Evolutionary conservation across 352 stramenopile genomes (phyloP).

Genomic region (Globisporangium camurandrum): DNA sequence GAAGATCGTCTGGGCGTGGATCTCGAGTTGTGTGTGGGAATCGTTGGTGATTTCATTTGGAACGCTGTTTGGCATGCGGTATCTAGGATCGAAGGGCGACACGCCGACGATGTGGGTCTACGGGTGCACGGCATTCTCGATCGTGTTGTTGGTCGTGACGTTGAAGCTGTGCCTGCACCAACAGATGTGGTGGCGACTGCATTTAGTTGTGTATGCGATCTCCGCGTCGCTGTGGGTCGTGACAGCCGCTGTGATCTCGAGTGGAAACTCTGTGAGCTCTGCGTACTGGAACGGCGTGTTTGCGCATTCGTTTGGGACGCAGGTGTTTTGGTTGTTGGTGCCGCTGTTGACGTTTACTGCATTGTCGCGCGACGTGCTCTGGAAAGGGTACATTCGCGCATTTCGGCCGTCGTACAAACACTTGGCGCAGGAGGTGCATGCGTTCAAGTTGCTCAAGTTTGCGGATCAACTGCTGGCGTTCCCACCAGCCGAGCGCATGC

Average conservation of each 20-base stretch:
- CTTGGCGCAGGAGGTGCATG: slow-evolving; percentile 77
- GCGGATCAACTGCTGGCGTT: slow-evolving; percentile 72
- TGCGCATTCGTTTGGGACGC: slow-evolving; percentile 50
- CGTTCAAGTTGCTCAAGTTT: slow-evolving; percentile 47
- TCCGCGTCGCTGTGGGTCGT: slow-evolving; percentile 72
- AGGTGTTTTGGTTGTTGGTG: slow-evolving; percentile 72
- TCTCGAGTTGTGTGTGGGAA: slow-evolving; percentile 77
- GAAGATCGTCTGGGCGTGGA: slow-evolving; percentile 77
- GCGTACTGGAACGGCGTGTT: slow-evolving; percentile 84
- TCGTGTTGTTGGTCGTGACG: slow-evolving; percentile 92
- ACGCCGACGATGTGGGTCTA: slow-evolving; percentile 92
- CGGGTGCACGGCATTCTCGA: slow-evolving; percentile 90
- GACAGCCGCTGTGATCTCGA: slow-evolving; percentile 65
- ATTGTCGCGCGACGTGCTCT: slow-evolving; percentile 70
- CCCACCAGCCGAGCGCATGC: slow-evolving; percentile 67
- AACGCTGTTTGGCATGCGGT: slow-evolving; percentile 73
- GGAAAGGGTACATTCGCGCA: slow-evolving; percentile 79
- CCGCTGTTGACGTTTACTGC: slow-evolving; percentile 63
- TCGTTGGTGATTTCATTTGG: slow-evolving; percentile 81
- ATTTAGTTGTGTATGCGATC: slow-evolving; percentile 58
- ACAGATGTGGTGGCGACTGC: slow-evolving; percentile 77
- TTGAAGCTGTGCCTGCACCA: slow-evolving; percentile 90
- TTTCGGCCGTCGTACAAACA: slow-evolving; percentile 82
- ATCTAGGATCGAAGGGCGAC: slow-evolving; percentile 74
- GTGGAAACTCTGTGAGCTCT: slow-evolving; percentile 58